Conservation (phyloP, 768 basidiomycete species). For the Solioccasus polychromus region DNA sequence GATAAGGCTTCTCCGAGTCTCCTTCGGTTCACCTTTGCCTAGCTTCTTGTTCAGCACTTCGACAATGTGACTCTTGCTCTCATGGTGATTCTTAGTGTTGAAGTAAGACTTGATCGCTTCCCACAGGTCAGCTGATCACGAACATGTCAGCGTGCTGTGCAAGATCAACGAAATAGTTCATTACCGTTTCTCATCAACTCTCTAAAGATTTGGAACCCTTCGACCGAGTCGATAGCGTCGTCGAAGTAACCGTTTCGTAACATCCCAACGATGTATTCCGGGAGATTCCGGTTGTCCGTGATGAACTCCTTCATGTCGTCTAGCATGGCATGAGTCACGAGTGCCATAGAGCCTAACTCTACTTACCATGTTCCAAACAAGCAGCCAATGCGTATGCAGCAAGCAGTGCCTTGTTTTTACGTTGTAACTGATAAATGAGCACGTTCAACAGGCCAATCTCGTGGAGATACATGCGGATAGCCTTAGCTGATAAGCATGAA, state of each 20-base stretch:
- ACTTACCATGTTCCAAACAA: conserved; percentile 18
- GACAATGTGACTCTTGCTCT: conserved; percentile 16
- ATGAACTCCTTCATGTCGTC: conserved; percentile 15
- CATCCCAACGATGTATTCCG: conserved; percentile 22
- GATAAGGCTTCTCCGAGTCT: conserved; percentile 22
- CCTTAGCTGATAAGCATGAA: conserved; percentile 3
- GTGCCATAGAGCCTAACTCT: not conserved
- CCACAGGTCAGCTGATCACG: conserved; percentile 12
- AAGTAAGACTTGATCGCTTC: conserved; percentile 9
- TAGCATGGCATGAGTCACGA: not conserved
- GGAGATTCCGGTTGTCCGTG: conserved; percentile 5
- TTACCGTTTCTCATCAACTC: conserved; percentile 22
- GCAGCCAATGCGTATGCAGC: conserved; percentile 19
- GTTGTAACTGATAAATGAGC: conserved; percentile 16
- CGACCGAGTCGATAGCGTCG: conserved; percentile 20
- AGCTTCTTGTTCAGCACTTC: conserved; percentile 17
- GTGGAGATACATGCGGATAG: conserved; percentile 9
- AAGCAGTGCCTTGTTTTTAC: conserved; percentile 17
- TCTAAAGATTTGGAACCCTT: conserved; percentile 24
- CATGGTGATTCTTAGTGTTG: no score
- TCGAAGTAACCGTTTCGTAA: conserved; percentile 23
- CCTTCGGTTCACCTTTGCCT: conserved; percentile 9
- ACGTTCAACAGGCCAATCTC: conserved; percentile 3
- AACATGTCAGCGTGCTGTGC: conserved; percentile 2
- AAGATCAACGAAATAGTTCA: no score